Percentiles rank a stretch among this genome's conserved stretches.
These are phyloP conservation scores for Paralagenidium karlingii DNA, from an alignment of 352 stramenopile genomes.

Conservation along the genomic window DNA sequence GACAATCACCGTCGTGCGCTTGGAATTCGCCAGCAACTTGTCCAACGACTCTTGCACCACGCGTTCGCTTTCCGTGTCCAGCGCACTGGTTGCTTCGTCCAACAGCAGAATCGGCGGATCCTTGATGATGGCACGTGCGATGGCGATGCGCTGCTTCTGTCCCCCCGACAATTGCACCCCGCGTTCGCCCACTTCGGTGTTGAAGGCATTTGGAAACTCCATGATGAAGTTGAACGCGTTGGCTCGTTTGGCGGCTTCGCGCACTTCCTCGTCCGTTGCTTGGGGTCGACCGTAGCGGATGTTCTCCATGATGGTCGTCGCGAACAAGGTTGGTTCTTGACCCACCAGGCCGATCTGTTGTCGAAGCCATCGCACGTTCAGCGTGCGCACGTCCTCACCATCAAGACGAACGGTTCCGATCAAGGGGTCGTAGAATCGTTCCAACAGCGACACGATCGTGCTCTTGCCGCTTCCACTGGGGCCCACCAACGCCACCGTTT, in stretches of 20 bases:
- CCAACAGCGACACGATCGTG: constrained; percentile 51
- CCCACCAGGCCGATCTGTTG: constrained; percentile 76
- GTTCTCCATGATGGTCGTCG: constrained; percentile 52
- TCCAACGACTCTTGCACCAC: constrained; percentile 74
- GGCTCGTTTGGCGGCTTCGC: constrained; percentile 51
- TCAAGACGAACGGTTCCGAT: constrained; percentile 28
- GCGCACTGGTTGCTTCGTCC: constrained; percentile 79
- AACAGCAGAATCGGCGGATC: constrained; percentile 81
- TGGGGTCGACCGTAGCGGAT: constrained; percentile 55
- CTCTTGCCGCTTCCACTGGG: constrained; percentile 62
- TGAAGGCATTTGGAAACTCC: constrained; percentile 77
- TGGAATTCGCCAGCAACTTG: constrained; percentile 20
- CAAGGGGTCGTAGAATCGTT: constrained; percentile 53
- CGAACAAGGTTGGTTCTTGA: constrained; percentile 90
- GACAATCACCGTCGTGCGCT: constrained; percentile 89
- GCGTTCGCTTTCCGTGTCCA: constrained; percentile 65
- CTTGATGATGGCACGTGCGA: constrained; percentile 86
- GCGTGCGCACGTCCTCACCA: constrained; percentile 32
- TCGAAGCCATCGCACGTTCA: constrained; percentile 64
- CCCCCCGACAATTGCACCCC: constrained; percentile 85
- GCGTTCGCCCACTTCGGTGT: constrained; percentile 81
- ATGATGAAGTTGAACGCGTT: constrained; percentile 90
- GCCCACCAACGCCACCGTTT: constrained; percentile 65
- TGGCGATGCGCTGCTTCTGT: constrained; percentile 90
- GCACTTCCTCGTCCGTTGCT: constrained; percentile 61